Percentiles rank a stretch among this genome's conserved stretches.
Evolutionary conservation across 192 early-diverging fungal species (phyloP).

Genomic region (Podila epigama): DNA sequence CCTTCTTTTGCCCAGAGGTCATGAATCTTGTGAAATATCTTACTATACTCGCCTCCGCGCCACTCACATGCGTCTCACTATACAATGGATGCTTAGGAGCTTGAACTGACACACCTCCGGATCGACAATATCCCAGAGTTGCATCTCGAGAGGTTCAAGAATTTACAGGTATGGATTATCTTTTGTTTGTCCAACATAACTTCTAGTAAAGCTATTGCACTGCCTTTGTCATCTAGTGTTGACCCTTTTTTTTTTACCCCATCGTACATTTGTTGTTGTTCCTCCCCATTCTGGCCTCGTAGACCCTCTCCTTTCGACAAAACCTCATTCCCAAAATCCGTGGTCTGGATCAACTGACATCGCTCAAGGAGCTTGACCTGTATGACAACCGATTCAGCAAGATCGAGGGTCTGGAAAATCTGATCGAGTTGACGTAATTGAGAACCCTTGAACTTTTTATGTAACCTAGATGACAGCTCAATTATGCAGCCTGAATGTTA

Average conservation of each 20-base stretch:
- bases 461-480: too few species aligned
- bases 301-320: conserved; percentile 84
- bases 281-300: not conserved
- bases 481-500: too few species aligned
- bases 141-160: conserved; percentile 65
- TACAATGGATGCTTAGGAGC: conserved; percentile 54
- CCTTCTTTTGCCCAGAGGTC: too few species aligned
- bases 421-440: conserved; percentile 71
- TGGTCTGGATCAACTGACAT: conserved; percentile 58
- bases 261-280: not conserved
- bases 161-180: conserved; percentile 61
- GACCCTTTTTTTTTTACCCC: not conserved
- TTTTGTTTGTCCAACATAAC: not conserved
- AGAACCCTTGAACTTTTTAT: too few species aligned
- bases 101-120: conserved; percentile 74
- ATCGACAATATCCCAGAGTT: conserved; percentile 62
- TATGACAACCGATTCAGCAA: conserved; percentile 94
- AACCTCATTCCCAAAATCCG: conserved; percentile 81
- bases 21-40: not conserved
- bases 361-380: conserved; percentile 85
- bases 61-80: not conserved
- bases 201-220: too few species aligned
- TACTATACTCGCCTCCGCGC: too few species aligned
- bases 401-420: conserved; percentile 68
- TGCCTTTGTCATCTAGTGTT: not conserved